Base-by-base conservation (phyloP, 139 green algal genomes). In the Dunaliella sp. region DNA sequence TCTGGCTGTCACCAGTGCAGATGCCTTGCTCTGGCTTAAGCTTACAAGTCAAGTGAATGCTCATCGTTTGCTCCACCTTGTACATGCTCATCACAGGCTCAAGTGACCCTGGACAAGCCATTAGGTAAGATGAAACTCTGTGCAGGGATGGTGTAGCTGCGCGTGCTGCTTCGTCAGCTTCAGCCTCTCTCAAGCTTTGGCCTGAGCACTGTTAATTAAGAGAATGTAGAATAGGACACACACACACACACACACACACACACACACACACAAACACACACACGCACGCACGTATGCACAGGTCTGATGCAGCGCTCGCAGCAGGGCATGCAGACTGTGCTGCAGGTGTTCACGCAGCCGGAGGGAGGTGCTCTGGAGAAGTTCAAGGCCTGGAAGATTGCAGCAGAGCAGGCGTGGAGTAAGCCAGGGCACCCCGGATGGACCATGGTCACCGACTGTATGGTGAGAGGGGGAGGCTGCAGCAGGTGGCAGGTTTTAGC, bases 91-190 rank as follows among this genome's bases (percentile, higher is more conserved):
- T 24, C 74, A 22, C 81, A 85, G 84, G 89, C 74, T 0, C 89
- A 92, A 78, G 73, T 90, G 81, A 92, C 87, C 81, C 65, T 92
- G 75, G 89, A 92, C 25, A 82, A 88, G 65, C 89, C 89, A 1
- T 35, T 88, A 0, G 89, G 89, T 92, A 76, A 77, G 88, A n/a
- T n/a, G n/a, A n/a, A n/a, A n/a, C n/a, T n/a, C n/a, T 83, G 84
- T 65, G 1, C 25, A 73, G 12, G 33, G 34, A 65, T 21, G n/a
- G n/a, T n/a, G n/a, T n/a, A n/a, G n/a, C n/a, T n/a, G n/a, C n/a
- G n/a, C n/a, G n/a, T n/a, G n/a, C n/a, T n/a, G n/a, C n/a, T n/a
- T n/a, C n/a, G n/a, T n/a, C n/a, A n/a, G n/a, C n/a, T n/a, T n/a
- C n/a, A n/a, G n/a, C n/a, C n/a, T n/a, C n/a, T n/a, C n/a, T n/a